Base-by-base conservation (phyloP, 163 green algal genomes). In the Trebouxiophyceae sp. region DNA sequence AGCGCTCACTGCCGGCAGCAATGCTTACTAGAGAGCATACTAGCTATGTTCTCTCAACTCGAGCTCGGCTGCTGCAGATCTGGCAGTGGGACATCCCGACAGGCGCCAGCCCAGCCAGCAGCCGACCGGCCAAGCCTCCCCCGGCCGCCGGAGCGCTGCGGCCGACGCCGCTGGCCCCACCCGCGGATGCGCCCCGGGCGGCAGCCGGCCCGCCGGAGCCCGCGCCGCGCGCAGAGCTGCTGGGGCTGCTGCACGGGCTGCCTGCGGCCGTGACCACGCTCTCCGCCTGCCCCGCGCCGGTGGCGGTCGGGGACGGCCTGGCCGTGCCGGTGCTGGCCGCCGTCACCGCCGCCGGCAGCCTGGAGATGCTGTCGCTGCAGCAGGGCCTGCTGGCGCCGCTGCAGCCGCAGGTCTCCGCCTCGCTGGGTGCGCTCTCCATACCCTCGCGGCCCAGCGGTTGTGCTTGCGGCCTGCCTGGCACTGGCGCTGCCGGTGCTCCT, bases 51-150 rank as follows among this genome's bases (percentile, higher is more conserved):
- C n/a, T n/a, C n/a, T n/a, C n/a, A n/a, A n/a, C n/a, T n/a, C n/a
- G n/a, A n/a, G n/a, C n/a, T n/a, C n/a, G n/a, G n/a, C n/a, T n/a
- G n/a, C n/a, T n/a, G n/a, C n/a, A 82, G 12, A 57, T 87, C 31
- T 91, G 85, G 86, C 72, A 84, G 57, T 93, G 84, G 84, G 69
- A 87, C 58, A 26, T 88, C n/a, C n/a, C n/a, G n/a, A n/a, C n/a
- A n/a, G n/a, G n/a, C n/a, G n/a, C n/a, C n/a, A n/a, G n/a, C n/a
- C n/a, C n/a, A n/a, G n/a, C n/a, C n/a, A n/a, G n/a, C n/a, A n/a
- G n/a, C n/a, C n/a, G n/a, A n/a, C n/a, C n/a, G n/a, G n/a, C n/a
- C n/a, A n/a, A n/a, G n/a, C n/a, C n/a, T n/a, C n/a, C n/a, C n/a
- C n/a, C n/a, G n/a, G n/a, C n/a, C n/a, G n/a, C n/a, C n/a, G n/a